Evolutionary conservation across 495 filamentous ascomycete genomes (phyloP).

Genomic region (Talaromyces wortmannii): DNA sequence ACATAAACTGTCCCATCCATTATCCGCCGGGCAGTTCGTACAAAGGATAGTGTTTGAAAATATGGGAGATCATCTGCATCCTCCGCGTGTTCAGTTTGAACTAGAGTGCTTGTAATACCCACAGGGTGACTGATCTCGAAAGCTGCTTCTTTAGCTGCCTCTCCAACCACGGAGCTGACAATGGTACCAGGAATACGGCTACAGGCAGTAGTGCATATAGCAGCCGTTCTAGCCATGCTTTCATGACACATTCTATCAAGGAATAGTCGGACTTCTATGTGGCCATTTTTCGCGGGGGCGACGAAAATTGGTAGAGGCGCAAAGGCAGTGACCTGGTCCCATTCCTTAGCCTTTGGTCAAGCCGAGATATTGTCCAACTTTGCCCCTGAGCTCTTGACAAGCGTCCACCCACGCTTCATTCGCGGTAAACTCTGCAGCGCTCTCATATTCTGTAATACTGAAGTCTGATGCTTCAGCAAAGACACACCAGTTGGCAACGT

Average conservation of each 20-base stretch:
- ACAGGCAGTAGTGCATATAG: conserved; percentile 3
- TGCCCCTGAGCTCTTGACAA: conserved; percentile 5
- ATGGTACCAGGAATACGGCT: conserved; percentile 5
- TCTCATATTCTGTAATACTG: conserved; percentile 3
- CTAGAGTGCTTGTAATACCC: neutral
- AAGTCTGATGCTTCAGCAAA: conserved; percentile 4
- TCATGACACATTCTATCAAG: conserved; percentile 8
- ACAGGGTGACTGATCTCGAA: conserved; percentile 3
- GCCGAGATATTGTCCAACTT: conserved; percentile 1
- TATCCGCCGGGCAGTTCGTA: conserved; percentile 2
- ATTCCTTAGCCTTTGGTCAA: conserved; percentile 1
- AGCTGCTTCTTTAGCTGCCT: neutral
- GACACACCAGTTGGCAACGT: conserved; percentile 5
- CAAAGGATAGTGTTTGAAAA: conserved; percentile 4
- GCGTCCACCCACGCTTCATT: neutral
- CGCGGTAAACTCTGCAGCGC: conserved; percentile 3
- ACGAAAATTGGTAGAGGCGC: conserved; percentile 5
- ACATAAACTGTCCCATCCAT: conserved; percentile 5
- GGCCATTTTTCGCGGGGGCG: neutral
- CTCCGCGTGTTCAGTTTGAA: neutral
- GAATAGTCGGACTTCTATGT: conserved; percentile 1
- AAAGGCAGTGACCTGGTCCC: conserved; percentile 1
- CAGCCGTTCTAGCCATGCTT: conserved; percentile 6
- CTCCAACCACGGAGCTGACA: conserved; percentile 1
- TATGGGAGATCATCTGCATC: neutral